Evolutionary conservation across 768 basidiomycete species (phyloP).

Genomic region (Pholiota molesta): DNA sequence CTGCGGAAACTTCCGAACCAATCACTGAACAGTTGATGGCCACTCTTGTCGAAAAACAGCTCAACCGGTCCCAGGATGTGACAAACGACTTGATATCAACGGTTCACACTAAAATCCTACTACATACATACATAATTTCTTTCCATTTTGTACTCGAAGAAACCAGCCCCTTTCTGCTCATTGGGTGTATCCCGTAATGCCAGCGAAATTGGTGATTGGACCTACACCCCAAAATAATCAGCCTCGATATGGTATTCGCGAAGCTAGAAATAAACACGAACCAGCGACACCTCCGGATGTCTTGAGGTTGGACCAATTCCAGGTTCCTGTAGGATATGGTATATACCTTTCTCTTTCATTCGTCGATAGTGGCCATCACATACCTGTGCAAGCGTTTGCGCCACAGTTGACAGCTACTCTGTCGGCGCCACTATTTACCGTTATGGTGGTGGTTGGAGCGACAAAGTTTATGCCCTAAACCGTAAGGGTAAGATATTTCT

Average conservation of each 20-base stretch:
- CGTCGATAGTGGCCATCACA: not conserved
- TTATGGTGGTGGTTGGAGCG: not conserved
- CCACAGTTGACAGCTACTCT: conserved; percentile 10
- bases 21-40: not conserved
- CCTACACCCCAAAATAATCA: conserved; percentile 6
- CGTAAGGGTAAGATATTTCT: not conserved
- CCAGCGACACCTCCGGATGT: conserved; percentile 18
- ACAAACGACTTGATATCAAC: not conserved
- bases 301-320: conserved; percentile 21
- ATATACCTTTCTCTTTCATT: not conserved
- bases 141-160: not conserved
- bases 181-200: conserved; percentile 8
- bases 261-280: conserved; percentile 12
- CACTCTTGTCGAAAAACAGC: not conserved
- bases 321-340: conserved; percentile 9
- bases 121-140: not conserved
- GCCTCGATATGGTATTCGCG: conserved; percentile 6
- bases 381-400: conserved; percentile 9
- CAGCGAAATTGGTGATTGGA: conserved; percentile 6
- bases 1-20: not conserved
- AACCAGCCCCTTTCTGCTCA: not conserved
- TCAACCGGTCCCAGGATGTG: not conserved
- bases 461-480: conserved; percentile 4
- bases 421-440: conserved; percentile 7
- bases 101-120: not conserved